Evolutionary conservation across 2,329 filamentous ascomycete genomes (phyloP), one percentile per base, ranked within the genome.

Genomic region (Massarina eburnea): DNA sequence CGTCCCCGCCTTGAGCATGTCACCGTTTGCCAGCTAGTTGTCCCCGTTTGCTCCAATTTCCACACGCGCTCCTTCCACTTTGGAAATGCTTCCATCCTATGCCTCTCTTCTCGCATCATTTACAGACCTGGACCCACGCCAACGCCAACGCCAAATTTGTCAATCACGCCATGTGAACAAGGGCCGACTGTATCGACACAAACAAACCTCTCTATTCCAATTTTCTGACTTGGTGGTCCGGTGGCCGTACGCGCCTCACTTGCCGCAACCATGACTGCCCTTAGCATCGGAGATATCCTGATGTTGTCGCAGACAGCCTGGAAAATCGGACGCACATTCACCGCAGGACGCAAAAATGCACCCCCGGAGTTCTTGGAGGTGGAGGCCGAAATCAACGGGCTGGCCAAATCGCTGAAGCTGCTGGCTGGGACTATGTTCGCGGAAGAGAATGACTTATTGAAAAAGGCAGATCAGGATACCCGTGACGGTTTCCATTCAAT

Each of bases 271-370:
- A 71, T 69, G 66, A 44, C 61, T 41, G 57, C 66, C 48, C 66
- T 64, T 45, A 71, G 51, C 21, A 60, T 68, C 46, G 74, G 73
- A 45, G 74, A 76, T 58, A 72, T 76, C 17, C 54, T 76, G 32
- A 71, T 73, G 67, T 64, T 76, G 14, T 75, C 72, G 4, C 73
- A 76, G 54, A 64, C 70, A 33, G 73, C 74, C 18, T 76, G 73
- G 73, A 74, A 69, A 49, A 71, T 73, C 32, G 73, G 72, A 20
- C 59, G 72, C 39, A 68, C 73, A 1, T 77, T 77, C 54, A 68
- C 66, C 4, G 60, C 73, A 17, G 70, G 70, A 20, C 66, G 68
- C 24, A 67, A 67, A 40, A 58, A 61, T 42, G 71, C 71, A 6
- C 73, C 73, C 1, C 22, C 56, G 22, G 71, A 73, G 20, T 76